Evolutionary conservation across 2,329 filamentous ascomycete species (phyloP), one percentile per base, ranked within the genome.

Genomic region (Cladobotryum mycophilum): DNA sequence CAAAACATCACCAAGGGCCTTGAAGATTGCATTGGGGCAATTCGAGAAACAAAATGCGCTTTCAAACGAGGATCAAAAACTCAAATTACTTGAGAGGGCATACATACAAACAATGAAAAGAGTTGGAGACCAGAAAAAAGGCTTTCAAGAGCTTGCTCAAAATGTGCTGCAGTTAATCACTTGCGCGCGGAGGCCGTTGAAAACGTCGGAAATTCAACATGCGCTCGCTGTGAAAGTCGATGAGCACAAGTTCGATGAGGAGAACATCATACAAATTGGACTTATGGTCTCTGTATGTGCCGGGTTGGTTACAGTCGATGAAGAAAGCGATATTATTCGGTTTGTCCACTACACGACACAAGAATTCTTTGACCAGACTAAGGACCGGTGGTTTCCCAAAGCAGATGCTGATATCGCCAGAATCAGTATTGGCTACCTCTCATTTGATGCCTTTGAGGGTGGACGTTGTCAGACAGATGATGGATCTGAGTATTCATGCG

Each of bases 301-400:
- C 30, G 72, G 72, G 1, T 47, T 76, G 11, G 65, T 75, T 6
- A 68, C 61, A 1, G 33, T 72, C 14, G 67, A 74, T 40, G 48
- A 65, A 44, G 55, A 67, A 40, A 74, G 61, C 42, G 38, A 59
- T 17, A 58, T 67, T 22, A 60, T 74, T 9, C 63, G 68, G 4
- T 53, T 75, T 0, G 69, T 73, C 5, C 71, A 75, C 52, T 70
- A 72, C 52, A 74, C 72, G 0, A 62, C 70, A 1, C 66, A 73
- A 41, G 65, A 74, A 40, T 76, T 71, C 54, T 65, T 76, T 34
- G 59, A 68, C n/a, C 2, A 14, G 6, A 30, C 3, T 14, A 18
- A 25, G 15, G 9, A 42, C 5, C 8, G 12, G 9, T 38, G 17
- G 14, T 38, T 38, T 38, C 36, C 36, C 6, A 38, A 6, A 2